phyloP scores from a whole-genome alignment of 2,329 filamentous ascomycete species.

The Simplicillium aogashimaense region DNA sequence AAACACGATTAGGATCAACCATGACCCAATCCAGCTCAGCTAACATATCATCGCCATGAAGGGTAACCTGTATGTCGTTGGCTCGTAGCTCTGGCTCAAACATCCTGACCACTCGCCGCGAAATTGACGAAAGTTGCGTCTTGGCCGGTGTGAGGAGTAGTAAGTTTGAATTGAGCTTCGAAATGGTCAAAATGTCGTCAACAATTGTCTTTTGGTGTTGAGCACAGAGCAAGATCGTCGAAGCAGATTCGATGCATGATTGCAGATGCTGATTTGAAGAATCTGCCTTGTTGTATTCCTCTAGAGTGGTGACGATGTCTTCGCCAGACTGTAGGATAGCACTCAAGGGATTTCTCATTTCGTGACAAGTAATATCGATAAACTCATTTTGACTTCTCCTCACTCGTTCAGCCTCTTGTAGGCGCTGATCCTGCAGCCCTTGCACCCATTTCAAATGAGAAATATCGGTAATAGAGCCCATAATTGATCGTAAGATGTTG shows the following conservation, averaged over 20 bases:
- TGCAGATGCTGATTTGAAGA: constrained; percentile 31
- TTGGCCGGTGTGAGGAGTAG: constrained; percentile 62
- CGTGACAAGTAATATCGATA: constrained; percentile 66
- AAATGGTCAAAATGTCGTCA: constrained; percentile 65
- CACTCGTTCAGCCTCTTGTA: constrained; percentile 25
- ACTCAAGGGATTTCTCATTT: constrained; percentile 64
- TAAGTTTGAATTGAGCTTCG: constrained; percentile 67
- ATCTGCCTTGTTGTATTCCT: neutral
- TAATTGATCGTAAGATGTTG: constrained; percentile 23
- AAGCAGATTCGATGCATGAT: constrained; percentile 60
- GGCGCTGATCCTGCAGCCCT: constrained; percentile 22
- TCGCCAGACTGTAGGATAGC: constrained; percentile 69
- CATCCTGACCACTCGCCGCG: constrained; percentile 63
- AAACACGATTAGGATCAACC: constrained; percentile 63
- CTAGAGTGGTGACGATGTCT: constrained; percentile 48
- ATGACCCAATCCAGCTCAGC: constrained; percentile 52
- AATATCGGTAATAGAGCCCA: constrained; percentile 32
- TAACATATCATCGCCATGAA: constrained; percentile 54
- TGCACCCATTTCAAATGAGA: constrained; percentile 33
- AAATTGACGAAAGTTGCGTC: constrained; percentile 55
- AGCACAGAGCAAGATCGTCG: constrained; percentile 69
- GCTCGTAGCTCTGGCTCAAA: constrained; percentile 66
- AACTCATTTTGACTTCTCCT: constrained; percentile 50
- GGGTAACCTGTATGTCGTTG: constrained; percentile 56
- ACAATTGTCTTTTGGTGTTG: constrained; percentile 73